Evolutionary conservation across 306 rosid genomes (phyloP).

Genomic region (Sicyos edulis): DNA sequence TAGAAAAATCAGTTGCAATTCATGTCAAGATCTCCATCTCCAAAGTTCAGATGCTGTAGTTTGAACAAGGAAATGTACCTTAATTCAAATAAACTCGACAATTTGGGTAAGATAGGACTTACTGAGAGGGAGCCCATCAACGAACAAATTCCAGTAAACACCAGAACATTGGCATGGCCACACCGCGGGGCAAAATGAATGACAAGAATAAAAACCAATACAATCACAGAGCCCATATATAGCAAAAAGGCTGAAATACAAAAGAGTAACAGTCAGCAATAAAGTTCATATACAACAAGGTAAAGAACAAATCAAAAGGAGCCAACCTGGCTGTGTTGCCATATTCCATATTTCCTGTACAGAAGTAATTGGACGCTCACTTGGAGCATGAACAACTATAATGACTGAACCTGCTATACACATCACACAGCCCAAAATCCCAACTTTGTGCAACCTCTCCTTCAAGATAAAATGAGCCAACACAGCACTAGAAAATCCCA

Average conservation of each 20-base stretch:
- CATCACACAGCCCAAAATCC: constrained; percentile 74
- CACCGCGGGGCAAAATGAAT: constrained; percentile 68
- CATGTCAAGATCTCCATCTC: background rate
- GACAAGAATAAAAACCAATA: constrained; percentile 62
- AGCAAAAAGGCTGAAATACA: constrained; percentile 60
- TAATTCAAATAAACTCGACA: background rate
- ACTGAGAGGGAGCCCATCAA: constrained; percentile 93
- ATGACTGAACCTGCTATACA: constrained; percentile 71
- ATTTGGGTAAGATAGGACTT: constrained; percentile 11
- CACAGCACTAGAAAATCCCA: constrained; percentile 51
- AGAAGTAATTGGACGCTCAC: constrained; percentile 51
- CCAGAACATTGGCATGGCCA: constrained; percentile 70
- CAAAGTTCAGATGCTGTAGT: background rate
- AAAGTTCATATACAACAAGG: constrained; percentile 15
- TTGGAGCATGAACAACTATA: constrained; percentile 71
- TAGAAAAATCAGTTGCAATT: constrained; percentile 2
- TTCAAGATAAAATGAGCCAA: constrained; percentile 75
- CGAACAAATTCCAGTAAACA: constrained; percentile 77
- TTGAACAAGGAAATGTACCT: background rate
- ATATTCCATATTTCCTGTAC: constrained; percentile 70
- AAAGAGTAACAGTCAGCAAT: constrained; percentile 19
- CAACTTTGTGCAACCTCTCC: constrained; percentile 67
- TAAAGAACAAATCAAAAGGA: constrained; percentile 11
- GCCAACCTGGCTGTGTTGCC: constrained; percentile 82
- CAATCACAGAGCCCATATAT: constrained; percentile 56